Percentiles rank a stretch among this genome's conserved stretches.
phyloP scores from a whole-genome alignment of 352 stramenopile species.

The Phytophthora ohioensis region DNA sequence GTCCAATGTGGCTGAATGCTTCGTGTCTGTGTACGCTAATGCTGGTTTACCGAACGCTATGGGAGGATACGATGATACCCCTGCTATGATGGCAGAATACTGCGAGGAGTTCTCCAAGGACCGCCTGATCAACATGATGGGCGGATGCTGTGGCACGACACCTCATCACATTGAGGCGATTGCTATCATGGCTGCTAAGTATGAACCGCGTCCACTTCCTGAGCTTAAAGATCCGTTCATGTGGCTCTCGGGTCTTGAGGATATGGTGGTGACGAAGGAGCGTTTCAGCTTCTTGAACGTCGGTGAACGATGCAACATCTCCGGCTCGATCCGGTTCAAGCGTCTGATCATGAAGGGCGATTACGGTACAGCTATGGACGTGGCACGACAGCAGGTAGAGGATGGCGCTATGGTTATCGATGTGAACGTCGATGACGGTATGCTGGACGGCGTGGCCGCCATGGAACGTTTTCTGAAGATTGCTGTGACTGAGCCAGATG shows the following conservation, averaged over 20 bases:
- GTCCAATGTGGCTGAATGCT: constrained; percentile 94
- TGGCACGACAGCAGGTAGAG: constrained; percentile 96
- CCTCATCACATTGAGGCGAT: constrained; percentile 95
- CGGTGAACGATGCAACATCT: constrained; percentile 97
- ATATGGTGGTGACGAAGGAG: constrained; percentile 94
- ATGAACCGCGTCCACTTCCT: constrained; percentile 86
- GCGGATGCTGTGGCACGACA: constrained; percentile 97
- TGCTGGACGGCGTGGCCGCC: constrained; percentile 95
- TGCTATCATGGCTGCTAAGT: constrained; percentile 77
- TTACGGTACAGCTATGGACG: constrained; percentile 96
- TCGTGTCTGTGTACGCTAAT: constrained; percentile 97
- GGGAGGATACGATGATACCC: constrained; percentile 96
- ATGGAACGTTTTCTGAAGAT: constrained; percentile 99
- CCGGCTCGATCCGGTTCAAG: constrained; percentile 96
- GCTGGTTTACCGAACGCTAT: constrained; percentile 97
- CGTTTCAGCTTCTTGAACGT: constrained; percentile 97
- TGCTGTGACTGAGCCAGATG: constrained; percentile 95
- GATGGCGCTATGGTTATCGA: constrained; percentile 98
- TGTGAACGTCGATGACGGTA: constrained; percentile 98
- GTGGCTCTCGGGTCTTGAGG: constrained; percentile 96
- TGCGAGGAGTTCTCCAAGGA: constrained; percentile 96
- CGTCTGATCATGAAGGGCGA: constrained; percentile 96
- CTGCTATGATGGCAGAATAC: constrained; percentile 93
- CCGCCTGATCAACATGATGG: constrained; percentile 97
- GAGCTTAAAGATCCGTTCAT: constrained; percentile 91